These are phyloP conservation scores for Nicotiana sylvestris DNA, from an alignment of 257 asterid genomes.

Conservation along the genomic window DNA sequence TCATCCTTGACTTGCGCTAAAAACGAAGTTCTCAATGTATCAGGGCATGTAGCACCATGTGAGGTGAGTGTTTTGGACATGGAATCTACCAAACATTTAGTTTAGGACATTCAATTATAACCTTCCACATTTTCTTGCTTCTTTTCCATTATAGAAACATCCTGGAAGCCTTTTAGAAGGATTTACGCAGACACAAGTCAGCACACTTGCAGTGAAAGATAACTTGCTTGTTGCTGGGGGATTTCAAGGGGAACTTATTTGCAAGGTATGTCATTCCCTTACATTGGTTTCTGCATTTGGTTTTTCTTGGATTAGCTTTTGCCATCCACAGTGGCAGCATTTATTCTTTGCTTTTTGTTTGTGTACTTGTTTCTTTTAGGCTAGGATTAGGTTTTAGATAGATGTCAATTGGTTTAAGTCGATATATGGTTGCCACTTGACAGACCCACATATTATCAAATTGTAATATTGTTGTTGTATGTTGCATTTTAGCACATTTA, in stretches of 20 bases:
- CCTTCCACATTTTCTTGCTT: not conserved
- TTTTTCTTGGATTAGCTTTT: not conserved
- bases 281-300: not conserved
- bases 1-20: slow-evolving; percentile 60
- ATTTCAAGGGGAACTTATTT: slow-evolving; percentile 89
- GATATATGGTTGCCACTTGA: not conserved
- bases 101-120: not conserved
- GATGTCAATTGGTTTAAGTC: not conserved
- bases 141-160: slow-evolving; percentile 54
- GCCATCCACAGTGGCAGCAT: not conserved
- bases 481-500: not conserved
- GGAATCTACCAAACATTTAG: not conserved
- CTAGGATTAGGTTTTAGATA: not conserved
- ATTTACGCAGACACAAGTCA: slow-evolving; percentile 85
- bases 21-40: slow-evolving; percentile 75
- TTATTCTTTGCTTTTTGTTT: not conserved
- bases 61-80: slow-evolving; percentile 47
- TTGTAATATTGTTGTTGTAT: not conserved
- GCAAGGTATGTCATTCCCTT: slow-evolving; percentile 50
- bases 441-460: not conserved
- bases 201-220: slow-evolving; percentile 87
- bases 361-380: not conserved
- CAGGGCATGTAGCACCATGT: slow-evolving; percentile 84
- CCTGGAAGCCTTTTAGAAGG: slow-evolving; percentile 95
- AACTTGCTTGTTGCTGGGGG: slow-evolving; percentile 94